phyloP scores from a whole-genome alignment of 2,329 filamentous ascomycete genomes.

The Fonsecaea nubica region DNA sequence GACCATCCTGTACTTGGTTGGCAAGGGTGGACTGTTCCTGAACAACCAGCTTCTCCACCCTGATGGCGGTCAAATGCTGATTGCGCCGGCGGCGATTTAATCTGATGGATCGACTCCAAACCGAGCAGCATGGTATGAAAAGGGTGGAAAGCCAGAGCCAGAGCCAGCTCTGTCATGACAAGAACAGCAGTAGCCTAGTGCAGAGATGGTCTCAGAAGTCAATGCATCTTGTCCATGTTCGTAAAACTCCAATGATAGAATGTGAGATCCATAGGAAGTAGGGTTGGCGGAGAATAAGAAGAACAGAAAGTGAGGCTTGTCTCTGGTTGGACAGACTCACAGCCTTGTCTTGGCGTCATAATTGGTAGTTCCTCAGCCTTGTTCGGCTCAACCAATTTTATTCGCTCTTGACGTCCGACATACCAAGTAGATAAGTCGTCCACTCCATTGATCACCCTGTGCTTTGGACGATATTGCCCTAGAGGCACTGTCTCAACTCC shows the following conservation, averaged over 20 bases:
- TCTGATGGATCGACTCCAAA: not conserved
- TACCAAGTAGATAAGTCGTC: too few species aligned
- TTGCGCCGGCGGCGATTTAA: slow-evolving; percentile 24
- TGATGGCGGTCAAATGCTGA: slow-evolving; percentile 38
- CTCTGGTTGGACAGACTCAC: too few species aligned
- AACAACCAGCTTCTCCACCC: slow-evolving; percentile 55
- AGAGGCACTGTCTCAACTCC: too few species aligned
- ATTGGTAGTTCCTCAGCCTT: not conserved
- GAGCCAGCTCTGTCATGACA: not conserved
- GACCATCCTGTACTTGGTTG: slow-evolving; percentile 60
- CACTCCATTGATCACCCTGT: too few species aligned
- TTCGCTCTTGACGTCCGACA: not conserved
- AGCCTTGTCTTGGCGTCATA: too few species aligned
- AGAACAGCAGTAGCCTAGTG: not conserved
- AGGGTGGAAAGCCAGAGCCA: too few species aligned
- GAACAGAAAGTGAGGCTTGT: too few species aligned
- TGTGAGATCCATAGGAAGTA: too few species aligned
- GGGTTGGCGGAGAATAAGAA: too few species aligned
- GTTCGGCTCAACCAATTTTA: not conserved
- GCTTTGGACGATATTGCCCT: too few species aligned
- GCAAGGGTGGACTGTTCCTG: slow-evolving; percentile 53
- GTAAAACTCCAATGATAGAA: too few species aligned
- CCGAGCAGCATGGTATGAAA: too few species aligned
- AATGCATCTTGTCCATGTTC: not conserved
- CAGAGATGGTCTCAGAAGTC: not conserved